phyloP scores from a whole-genome alignment of 441 rosid species.

The Manihot esculenta region DNA sequence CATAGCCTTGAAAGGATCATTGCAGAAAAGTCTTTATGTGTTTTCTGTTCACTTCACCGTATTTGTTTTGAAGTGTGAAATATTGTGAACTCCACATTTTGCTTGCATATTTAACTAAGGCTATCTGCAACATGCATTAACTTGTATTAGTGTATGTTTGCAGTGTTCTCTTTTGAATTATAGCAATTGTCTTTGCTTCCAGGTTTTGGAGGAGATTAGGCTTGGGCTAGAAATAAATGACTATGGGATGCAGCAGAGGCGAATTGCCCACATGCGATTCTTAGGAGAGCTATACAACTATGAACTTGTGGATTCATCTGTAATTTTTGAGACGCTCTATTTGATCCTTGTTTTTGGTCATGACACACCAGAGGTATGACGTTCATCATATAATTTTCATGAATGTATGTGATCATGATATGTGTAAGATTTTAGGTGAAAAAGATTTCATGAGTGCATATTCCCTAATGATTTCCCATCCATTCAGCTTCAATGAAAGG shows the following conservation, averaged over 20 bases:
- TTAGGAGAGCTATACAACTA: conserved; percentile 98
- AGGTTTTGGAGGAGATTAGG: conserved; percentile 99
- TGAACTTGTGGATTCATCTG: conserved; percentile 96
- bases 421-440: background rate
- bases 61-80: conserved; percentile 9
- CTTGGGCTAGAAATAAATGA: conserved; percentile 94
- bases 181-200: conserved; percentile 24
- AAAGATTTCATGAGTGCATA: background rate
- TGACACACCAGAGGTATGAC: conserved; percentile 78
- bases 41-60: background rate
- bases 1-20: background rate
- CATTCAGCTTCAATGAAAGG: background rate
- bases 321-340: conserved; percentile 91
- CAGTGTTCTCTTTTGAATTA: conserved; percentile 12
- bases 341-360: conserved; percentile 79
- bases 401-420: background rate
- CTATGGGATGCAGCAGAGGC: conserved; percentile 96
- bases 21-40: background rate
- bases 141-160: background rate
- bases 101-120: background rate
- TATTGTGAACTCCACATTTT: conserved; percentile 1
- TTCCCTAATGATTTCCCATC: background rate
- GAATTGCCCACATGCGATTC: conserved; percentile 95
- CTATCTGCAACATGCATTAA: background rate
- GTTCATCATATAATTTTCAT: background rate